Percentiles rank a stretch among this genome's conserved stretches.
These are phyloP conservation scores for Clitocybe nebularis DNA, from an alignment of 1,284 basidiomycete genomes.

Conservation along the genomic window DNA sequence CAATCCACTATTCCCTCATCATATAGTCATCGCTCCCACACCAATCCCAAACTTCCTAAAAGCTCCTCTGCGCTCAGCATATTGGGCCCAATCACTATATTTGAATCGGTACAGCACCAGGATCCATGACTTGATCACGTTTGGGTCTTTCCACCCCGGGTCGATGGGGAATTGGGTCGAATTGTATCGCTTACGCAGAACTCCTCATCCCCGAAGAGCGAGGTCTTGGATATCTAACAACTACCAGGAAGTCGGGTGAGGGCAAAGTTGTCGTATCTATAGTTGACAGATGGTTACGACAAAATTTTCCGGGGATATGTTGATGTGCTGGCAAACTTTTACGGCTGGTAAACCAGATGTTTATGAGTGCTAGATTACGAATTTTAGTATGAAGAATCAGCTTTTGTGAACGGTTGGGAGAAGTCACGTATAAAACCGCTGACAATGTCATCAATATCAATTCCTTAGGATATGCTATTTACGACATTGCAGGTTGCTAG, in stretches of 20 bases:
- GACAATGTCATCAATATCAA: slow-evolving; percentile 79
- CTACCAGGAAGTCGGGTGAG: slow-evolving; percentile 32
- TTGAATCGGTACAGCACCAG: slow-evolving; percentile 86
- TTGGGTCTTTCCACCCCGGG: slow-evolving; percentile 34
- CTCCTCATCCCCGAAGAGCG: slow-evolving; percentile 74
- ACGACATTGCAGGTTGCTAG: slow-evolving; percentile 97
- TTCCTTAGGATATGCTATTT: slow-evolving; percentile 59
- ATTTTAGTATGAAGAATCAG: slow-evolving; percentile 90
- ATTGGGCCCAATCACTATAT: slow-evolving; percentile 85
- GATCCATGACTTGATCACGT: not conserved
- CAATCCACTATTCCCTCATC: too few species aligned
- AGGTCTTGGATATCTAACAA: slow-evolving; percentile 55
- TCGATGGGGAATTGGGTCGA: slow-evolving; percentile 95
- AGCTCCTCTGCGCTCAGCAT: too few species aligned
- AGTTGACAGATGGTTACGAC: slow-evolving; percentile 97
- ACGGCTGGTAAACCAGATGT: not conserved
- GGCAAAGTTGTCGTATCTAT: slow-evolving; percentile 74
- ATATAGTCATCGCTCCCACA: too few species aligned
- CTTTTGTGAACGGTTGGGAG: slow-evolving; percentile 89
- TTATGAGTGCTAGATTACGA: slow-evolving; percentile 59
- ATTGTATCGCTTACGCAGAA: slow-evolving; percentile 89
- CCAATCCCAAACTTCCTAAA: too few species aligned
- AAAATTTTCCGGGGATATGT: slow-evolving; percentile 90
- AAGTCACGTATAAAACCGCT: slow-evolving; percentile 89
- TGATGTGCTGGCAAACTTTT: slow-evolving; percentile 48